Conservation (phyloP, 2,329 filamentous ascomycete genomes). For the Juglanconis sp. region DNA sequence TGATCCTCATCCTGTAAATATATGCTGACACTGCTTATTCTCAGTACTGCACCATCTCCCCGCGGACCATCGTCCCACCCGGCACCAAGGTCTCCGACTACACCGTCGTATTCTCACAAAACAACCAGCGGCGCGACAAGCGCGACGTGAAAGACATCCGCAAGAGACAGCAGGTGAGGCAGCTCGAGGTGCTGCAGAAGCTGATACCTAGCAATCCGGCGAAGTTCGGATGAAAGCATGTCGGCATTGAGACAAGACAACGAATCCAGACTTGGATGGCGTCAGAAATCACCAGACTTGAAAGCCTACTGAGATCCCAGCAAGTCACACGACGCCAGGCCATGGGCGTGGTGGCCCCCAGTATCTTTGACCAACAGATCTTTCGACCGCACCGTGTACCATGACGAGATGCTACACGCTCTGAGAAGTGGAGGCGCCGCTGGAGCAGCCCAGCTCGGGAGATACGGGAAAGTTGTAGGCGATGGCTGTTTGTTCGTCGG, state of each 20-base stretch:
- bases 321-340: no score
- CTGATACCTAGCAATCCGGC: constrained; percentile 63
- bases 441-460: no score
- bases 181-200: constrained; percentile 64
- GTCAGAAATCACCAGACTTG: no score
- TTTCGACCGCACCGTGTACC: no score
- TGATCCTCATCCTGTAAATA: constrained; percentile 15
- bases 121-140: constrained; percentile 54
- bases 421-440: no score
- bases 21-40: constrained; percentile 23
- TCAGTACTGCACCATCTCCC: constrained; percentile 66
- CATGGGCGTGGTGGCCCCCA: no score
- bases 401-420: no score
- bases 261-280: no score
- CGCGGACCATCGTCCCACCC: constrained; percentile 56
- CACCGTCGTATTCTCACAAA: constrained; percentile 67
- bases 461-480: no score
- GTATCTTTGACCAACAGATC: no score
- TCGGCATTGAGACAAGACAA: background rate
- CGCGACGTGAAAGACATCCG: constrained; percentile 61
- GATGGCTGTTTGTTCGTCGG: no score
- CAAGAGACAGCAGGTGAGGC: constrained; percentile 61
- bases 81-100: constrained; percentile 61
- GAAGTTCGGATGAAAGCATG: constrained; percentile 40
- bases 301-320: background rate